These are phyloP conservation scores for Trametes hirsuta DNA, from an alignment of 1,284 basidiomycete species.

Conservation along the genomic window DNA sequence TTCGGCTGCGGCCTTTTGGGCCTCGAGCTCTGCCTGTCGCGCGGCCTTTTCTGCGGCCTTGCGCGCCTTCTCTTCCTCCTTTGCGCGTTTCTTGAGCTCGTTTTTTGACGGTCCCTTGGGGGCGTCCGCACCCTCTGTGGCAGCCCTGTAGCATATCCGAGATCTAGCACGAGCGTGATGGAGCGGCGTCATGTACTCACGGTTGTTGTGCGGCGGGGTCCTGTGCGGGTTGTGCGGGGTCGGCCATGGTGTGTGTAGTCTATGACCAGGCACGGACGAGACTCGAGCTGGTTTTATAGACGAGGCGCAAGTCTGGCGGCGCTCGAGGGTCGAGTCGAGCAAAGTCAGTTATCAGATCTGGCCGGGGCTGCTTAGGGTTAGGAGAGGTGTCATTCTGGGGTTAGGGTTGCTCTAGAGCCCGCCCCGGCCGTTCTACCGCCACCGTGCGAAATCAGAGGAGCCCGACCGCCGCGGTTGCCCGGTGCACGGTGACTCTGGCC, in stretches of 20 bases:
- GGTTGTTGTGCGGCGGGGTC: conserved; percentile 23
- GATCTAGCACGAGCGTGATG: background rate
- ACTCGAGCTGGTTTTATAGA: conserved; percentile 17
- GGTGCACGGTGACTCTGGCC: conserved; percentile 1
- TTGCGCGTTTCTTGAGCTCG: conserved; percentile 92
- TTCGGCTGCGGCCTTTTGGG: conserved; percentile 75
- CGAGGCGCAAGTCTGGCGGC: background rate
- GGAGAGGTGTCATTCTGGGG: conserved; percentile 3
- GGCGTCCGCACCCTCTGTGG: conserved; percentile 43
- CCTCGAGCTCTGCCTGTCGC: conserved; percentile 77
- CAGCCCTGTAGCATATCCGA: conserved; percentile 24
- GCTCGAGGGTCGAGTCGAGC: conserved; percentile 23
- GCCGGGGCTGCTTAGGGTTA: conserved; percentile 15
- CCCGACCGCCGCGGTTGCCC: background rate
- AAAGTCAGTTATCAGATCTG: conserved; percentile 27
- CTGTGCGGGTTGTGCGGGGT: conserved; percentile 19
- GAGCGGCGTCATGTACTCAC: conserved; percentile 23
- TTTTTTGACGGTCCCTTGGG: conserved; percentile 71
- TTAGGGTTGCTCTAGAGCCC: conserved; percentile 18
- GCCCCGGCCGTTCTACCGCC: conserved; percentile 25
- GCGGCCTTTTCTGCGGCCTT: conserved; percentile 87
- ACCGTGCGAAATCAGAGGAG: conserved; percentile 16
- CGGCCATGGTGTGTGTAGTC: conserved; percentile 16
- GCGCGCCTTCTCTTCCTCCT: conserved; percentile 91
- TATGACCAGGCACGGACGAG: conserved; percentile 1